phyloP scores from a whole-genome alignment of 106 monocot species.

The Acorus gramineus region DNA sequence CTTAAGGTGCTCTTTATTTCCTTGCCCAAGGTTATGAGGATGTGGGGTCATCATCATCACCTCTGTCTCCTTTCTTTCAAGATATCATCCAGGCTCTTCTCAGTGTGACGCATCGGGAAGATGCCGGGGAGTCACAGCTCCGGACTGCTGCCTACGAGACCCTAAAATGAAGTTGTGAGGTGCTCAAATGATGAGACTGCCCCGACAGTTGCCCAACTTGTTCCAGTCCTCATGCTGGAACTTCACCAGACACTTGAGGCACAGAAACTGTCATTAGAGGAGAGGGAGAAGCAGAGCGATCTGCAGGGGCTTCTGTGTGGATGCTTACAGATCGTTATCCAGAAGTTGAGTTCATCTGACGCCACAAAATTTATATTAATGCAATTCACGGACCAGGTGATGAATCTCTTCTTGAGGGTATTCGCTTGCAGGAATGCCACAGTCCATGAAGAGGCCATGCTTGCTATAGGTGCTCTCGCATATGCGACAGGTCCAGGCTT shows the following conservation, averaged over 20 bases:
- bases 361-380: neutral
- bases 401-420: no score
- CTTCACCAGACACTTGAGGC: constrained; percentile 10
- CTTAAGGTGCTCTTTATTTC: constrained; percentile 36
- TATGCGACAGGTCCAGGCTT: no score
- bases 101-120: no score
- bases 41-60: constrained; percentile 5
- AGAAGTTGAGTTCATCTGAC: constrained; percentile 9
- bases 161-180: constrained; percentile 25
- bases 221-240: constrained; percentile 12
- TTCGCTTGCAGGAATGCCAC: no score
- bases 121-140: no score
- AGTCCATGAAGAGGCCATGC: no score
- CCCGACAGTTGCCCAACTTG: constrained; percentile 14
- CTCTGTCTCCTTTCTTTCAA: no score
- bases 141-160: no score
- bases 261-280: neutral
- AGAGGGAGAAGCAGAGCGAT: constrained; percentile 22
- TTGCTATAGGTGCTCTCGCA: no score
- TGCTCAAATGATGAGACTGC: constrained; percentile 16
- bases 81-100: no score
- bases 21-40: constrained; percentile 70
- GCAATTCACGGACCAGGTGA: no score
- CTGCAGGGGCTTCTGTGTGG: constrained; percentile 23
- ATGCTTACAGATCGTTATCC: constrained; percentile 20